A percentile compares a stretch with the other conserved stretches of the same genome.
Evolutionary conservation across 2,329 filamentous ascomycete genomes (phyloP).

Genomic region (Epichloe scottii): DNA sequence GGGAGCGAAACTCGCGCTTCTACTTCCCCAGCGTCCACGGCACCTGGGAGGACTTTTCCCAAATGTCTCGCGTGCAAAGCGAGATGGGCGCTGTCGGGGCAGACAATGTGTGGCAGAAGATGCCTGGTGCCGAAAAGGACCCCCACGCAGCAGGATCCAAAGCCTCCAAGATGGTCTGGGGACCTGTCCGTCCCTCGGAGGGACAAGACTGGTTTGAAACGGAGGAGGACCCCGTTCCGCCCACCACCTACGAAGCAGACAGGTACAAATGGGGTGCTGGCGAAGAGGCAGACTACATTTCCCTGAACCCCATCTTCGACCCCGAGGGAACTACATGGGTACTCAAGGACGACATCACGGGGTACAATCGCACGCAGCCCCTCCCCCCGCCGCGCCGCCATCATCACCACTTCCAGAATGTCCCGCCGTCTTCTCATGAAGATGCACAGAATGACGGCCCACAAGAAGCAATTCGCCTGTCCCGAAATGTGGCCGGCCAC

Average conservation of each 20-base stretch:
- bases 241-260: slow-evolving; percentile 61
- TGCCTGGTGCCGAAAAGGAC: slow-evolving; percentile 30
- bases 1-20: slow-evolving; percentile 69
- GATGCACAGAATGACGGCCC: slow-evolving; percentile 84
- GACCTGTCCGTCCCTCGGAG: slow-evolving; percentile 58
- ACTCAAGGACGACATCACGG: slow-evolving; percentile 70
- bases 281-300: slow-evolving; percentile 85
- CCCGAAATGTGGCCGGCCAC: slow-evolving; percentile 94
- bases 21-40: slow-evolving; percentile 68
- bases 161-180: slow-evolving; percentile 64
- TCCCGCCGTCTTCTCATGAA: slow-evolving; percentile 65
- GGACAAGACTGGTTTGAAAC: slow-evolving; percentile 59
- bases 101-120: slow-evolving; percentile 54
- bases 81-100: slow-evolving; percentile 54
- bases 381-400: slow-evolving; percentile 62
- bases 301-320: slow-evolving; percentile 84
- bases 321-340: slow-evolving; percentile 79
- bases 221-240: slow-evolving; percentile 62
- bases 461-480: slow-evolving; percentile 81
- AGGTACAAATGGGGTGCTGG: slow-evolving; percentile 76
- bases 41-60: slow-evolving; percentile 64
- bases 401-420: slow-evolving; percentile 80
- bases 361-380: slow-evolving; percentile 56
- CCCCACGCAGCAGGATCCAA: slow-evolving; percentile 20
- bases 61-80: slow-evolving; percentile 61